These are phyloP conservation scores for Dacryopinax primogenitus DNA, from an alignment of 768 basidiomycete genomes.

Conservation along the genomic window DNA sequence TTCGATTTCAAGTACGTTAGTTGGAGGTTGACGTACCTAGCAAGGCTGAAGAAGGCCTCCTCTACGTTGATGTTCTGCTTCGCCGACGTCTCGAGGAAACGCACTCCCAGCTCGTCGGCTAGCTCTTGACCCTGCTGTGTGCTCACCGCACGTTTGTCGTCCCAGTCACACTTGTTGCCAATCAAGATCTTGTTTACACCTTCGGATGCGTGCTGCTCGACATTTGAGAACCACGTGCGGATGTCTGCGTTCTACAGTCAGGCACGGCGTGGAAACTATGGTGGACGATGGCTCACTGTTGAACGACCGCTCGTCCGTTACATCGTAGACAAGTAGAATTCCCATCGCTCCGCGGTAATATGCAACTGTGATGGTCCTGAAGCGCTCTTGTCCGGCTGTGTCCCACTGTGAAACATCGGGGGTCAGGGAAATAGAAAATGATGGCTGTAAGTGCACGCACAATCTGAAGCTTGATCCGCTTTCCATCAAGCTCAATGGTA, in stretches of 20 bases:
- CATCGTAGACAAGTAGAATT: conserved; percentile 96
- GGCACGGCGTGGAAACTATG: not conserved
- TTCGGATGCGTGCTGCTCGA: conserved; percentile 97
- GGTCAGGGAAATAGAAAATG: not conserved
- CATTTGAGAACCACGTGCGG: conserved; percentile 94
- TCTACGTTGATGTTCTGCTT: conserved; percentile 97
- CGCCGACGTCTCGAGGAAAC: conserved; percentile 95
- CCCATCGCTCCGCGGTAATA: conserved; percentile 99
- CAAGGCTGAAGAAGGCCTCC: conserved; percentile 94
- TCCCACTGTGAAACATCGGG: conserved; percentile 59
- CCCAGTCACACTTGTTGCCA: conserved; percentile 98
- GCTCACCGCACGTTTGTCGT: conserved; percentile 84
- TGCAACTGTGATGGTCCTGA: conserved; percentile 95
- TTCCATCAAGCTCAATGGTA: conserved; percentile 95
- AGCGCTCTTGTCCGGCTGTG: conserved; percentile 96
- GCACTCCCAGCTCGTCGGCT: conserved; percentile 86
- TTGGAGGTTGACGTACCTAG: conserved; percentile 47
- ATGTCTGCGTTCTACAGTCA: conserved; percentile 49
- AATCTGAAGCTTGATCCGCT: conserved; percentile 97
- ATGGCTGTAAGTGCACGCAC: conserved; percentile 37
- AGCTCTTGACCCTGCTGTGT: conserved; percentile 85
- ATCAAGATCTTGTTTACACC: conserved; percentile 99
- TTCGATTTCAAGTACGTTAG: not conserved
- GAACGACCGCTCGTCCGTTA: conserved; percentile 88
- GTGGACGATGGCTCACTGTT: conserved; percentile 55